Conservation (phyloP, 2,329 filamentous ascomycete species). For the Venturia carpophila region DNA sequence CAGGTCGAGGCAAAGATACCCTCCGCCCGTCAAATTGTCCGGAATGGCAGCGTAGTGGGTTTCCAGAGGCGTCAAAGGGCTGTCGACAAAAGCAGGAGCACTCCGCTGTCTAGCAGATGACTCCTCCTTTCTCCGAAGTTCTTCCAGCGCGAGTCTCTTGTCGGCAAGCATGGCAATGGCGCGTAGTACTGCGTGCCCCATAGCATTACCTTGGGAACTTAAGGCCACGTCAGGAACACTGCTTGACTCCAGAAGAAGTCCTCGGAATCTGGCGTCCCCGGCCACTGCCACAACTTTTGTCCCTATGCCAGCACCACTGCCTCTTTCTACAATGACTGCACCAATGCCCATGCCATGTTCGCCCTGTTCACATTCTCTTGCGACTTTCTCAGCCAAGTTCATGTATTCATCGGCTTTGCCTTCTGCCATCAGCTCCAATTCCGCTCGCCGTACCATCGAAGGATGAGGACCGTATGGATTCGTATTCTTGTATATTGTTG, state of each 20-base stretch:
- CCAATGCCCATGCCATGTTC: slow-evolving; percentile 63
- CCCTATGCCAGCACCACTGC: slow-evolving; percentile 29
- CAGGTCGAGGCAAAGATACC: slow-evolving; percentile 88
- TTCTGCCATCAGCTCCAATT: slow-evolving; percentile 58
- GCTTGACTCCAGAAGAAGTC: slow-evolving; percentile 26
- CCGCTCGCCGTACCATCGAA: slow-evolving; percentile 60
- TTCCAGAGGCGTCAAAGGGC: slow-evolving; percentile 62
- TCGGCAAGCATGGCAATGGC: slow-evolving; percentile 75
- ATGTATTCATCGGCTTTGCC: slow-evolving; percentile 49
- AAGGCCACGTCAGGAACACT: slow-evolving; percentile 18
- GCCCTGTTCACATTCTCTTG: slow-evolving; percentile 47
- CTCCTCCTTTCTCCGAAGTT: slow-evolving; percentile 21
- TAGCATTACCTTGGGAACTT: slow-evolving; percentile 56
- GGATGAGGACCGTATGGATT: slow-evolving; percentile 82
- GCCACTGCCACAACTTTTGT: slow-evolving; percentile 62
- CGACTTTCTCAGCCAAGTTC: slow-evolving; percentile 57
- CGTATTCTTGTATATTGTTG: slow-evolving; percentile 76
- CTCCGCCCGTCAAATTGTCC: slow-evolving; percentile 61
- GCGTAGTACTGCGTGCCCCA: slow-evolving; percentile 70
- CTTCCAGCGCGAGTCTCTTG: slow-evolving; percentile 37
- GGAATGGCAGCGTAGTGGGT: slow-evolving; percentile 47
- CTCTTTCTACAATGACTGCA: slow-evolving; percentile 59
- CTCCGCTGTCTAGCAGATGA: slow-evolving; percentile 36
- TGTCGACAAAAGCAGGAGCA: slow-evolving; percentile 53
- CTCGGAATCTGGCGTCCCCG: slow-evolving; percentile 65